Evolutionary conservation across 2,329 filamentous ascomycete species (phyloP).

Genomic region (Leptographium radiaticola): DNA sequence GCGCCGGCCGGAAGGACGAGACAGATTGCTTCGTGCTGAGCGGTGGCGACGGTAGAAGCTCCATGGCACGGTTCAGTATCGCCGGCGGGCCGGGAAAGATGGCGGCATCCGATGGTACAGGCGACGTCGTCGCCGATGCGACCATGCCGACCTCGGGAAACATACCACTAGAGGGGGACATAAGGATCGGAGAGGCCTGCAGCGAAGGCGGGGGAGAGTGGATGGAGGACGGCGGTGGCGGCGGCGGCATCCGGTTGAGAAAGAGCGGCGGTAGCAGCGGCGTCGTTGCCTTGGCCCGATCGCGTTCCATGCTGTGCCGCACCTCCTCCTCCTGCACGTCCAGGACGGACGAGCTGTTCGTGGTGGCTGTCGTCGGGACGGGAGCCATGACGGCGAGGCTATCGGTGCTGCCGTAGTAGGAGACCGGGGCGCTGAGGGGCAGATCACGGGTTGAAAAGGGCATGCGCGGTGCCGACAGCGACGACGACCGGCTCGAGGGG

Average conservation of each 20-base stretch:
- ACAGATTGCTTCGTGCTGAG: constrained; percentile 66
- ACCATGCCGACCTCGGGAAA: not conserved
- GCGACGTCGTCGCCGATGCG: not conserved
- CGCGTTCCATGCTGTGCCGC: constrained; percentile 41
- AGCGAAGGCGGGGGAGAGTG: constrained; percentile 69
- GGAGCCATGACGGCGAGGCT: constrained; percentile 29
- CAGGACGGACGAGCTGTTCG: constrained; percentile 18
- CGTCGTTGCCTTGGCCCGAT: constrained; percentile 55
- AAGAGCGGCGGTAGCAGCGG: constrained; percentile 76
- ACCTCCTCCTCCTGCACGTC: constrained; percentile 34
- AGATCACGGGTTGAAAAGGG: constrained; percentile 19
- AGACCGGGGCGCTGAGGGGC: constrained; percentile 50
- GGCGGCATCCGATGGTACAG: not conserved
- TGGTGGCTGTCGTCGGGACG: not conserved
- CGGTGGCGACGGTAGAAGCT: constrained; percentile 47
- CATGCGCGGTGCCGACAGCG: constrained; percentile 49
- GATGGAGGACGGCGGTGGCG: constrained; percentile 19
- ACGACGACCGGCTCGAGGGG: constrained; percentile 46
- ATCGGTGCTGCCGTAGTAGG: constrained; percentile 47
- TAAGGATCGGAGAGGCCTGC: constrained; percentile 41
- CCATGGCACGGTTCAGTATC: constrained; percentile 17
- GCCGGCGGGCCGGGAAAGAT: not conserved
- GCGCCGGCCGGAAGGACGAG: constrained; percentile 55
- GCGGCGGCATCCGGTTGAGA: constrained; percentile 31
- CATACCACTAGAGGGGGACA: not conserved